These are phyloP conservation scores for Penicillium sp. DNA, from an alignment of 2,329 filamentous ascomycete genomes.

Conservation along the genomic window DNA sequence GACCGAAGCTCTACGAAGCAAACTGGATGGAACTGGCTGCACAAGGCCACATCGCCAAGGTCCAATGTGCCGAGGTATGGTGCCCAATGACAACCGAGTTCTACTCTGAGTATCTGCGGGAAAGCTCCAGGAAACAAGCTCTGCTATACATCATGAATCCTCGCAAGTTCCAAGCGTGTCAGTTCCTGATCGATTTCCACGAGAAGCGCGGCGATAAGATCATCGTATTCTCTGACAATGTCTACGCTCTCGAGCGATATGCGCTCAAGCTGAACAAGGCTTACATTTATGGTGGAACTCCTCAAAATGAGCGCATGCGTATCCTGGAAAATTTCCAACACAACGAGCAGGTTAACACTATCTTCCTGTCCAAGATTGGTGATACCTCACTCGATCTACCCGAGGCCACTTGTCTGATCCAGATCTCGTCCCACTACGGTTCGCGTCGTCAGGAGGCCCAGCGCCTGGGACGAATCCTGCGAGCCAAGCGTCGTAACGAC, in stretches of 20 bases:
- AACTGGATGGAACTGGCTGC: conserved; percentile 99
- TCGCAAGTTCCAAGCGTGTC: conserved; percentile 92
- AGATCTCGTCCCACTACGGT: conserved; percentile 96
- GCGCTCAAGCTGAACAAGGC: conserved; percentile 80
- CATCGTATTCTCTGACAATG: conserved; percentile 97
- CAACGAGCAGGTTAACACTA: conserved; percentile 83
- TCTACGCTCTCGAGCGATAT: conserved; percentile 86
- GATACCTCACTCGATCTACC: conserved; percentile 97
- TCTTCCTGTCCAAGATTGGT: conserved; percentile 96
- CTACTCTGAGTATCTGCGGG: conserved; percentile 85
- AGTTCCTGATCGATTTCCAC: conserved; percentile 98
- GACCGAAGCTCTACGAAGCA: conserved; percentile 94
- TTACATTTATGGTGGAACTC: conserved; percentile 87
- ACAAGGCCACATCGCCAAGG: conserved; percentile 92
- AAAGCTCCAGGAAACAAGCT: conserved; percentile 64
- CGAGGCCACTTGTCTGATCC: conserved; percentile 93
- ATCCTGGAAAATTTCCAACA: conserved; percentile 95
- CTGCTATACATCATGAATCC: conserved; percentile 96
- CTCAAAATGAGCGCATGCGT: conserved; percentile 77
- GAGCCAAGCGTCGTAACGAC: conserved; percentile 93
- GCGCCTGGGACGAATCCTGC: conserved; percentile 84
- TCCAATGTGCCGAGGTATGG: conserved; percentile 98
- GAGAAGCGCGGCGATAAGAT: conserved; percentile 94
- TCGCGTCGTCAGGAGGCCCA: conserved; percentile 96
- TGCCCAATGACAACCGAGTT: conserved; percentile 99